These are phyloP conservation scores for Aaosphaeria pasadenensis DNA, from an alignment of 2,329 filamentous ascomycete species.

Conservation along the genomic window DNA sequence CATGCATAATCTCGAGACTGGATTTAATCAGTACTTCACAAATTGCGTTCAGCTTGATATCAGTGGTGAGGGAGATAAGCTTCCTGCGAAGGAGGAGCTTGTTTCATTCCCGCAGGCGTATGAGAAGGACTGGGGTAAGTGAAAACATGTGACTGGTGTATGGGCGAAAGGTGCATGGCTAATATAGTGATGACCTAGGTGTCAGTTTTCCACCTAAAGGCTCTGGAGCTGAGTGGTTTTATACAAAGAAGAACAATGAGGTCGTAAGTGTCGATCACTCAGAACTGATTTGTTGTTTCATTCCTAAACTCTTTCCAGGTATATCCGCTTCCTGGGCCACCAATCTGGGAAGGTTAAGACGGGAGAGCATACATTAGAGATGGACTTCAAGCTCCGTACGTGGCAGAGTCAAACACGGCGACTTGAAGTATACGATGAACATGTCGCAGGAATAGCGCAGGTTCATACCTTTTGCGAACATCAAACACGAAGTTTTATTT, in stretches of 20 bases:
- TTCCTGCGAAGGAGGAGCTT: background rate
- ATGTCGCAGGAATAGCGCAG: no score
- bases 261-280: background rate
- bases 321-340: constrained; percentile 2
- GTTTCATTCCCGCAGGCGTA: constrained; percentile 3
- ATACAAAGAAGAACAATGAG: background rate
- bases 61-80: background rate
- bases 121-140: constrained; percentile 1
- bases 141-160: no score
- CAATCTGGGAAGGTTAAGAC: constrained; percentile 26
- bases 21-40: constrained; percentile 1
- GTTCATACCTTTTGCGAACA: no score
- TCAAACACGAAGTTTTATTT: no score
- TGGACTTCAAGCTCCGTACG: no score
- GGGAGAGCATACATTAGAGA: constrained; percentile 26
- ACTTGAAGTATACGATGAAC: no score
- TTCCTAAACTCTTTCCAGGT: background rate
- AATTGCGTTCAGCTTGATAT: constrained; percentile 5
- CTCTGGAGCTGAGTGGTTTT: background rate
- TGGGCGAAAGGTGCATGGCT: background rate
- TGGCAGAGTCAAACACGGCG: no score
- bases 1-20: constrained; percentile 3
- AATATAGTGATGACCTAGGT: background rate
- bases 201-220: background rate
- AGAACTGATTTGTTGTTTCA: background rate